phyloP scores from a whole-genome alignment of 179 eudicot species.

The Silene noctiflora region DNA sequence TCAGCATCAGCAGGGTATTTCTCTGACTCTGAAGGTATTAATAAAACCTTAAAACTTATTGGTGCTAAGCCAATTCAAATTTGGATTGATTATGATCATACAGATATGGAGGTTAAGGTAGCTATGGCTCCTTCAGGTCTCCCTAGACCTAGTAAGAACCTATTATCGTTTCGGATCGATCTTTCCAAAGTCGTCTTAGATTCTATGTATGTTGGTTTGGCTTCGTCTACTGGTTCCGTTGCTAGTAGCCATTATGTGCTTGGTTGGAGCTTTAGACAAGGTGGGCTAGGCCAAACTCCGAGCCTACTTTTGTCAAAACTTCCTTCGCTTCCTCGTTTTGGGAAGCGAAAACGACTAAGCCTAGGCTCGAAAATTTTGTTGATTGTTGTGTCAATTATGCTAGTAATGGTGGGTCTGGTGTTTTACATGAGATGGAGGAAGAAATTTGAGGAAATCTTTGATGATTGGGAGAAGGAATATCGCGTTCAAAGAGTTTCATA shows the following conservation, averaged over 20 bases:
- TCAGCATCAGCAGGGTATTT: constrained; percentile 31
- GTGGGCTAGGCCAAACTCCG: constrained; percentile 7
- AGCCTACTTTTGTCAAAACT: constrained; percentile 30
- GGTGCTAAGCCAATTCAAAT: constrained; percentile 36
- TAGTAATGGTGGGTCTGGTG: constrained; percentile 7
- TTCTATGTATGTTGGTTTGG: constrained; percentile 39
- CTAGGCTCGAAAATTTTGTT: constrained; percentile 14
- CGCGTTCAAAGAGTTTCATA: constrained; percentile 25
- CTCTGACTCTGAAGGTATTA: constrained; percentile 12
- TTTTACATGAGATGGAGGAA: constrained; percentile 27
- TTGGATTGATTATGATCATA: constrained; percentile 44
- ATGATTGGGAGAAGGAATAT: constrained; percentile 42
- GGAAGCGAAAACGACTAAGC: neutral
- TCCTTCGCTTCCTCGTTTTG: constrained; percentile 31
- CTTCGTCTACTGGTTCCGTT: constrained; percentile 34
- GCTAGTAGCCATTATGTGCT: constrained; percentile 33
- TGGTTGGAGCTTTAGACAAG: constrained; percentile 42
- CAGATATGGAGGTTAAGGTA: constrained; percentile 20
- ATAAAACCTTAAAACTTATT: constrained; percentile 25
- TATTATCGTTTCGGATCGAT: constrained; percentile 25
- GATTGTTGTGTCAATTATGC: constrained; percentile 16
- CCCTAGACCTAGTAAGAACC: constrained; percentile 29
- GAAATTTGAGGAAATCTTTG: constrained; percentile 31
- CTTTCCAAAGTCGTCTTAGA: constrained; percentile 28
- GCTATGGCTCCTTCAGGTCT: constrained; percentile 33